Base-by-base conservation (phyloP, 129 eudicot species). In the Arctium lappa region DNA sequence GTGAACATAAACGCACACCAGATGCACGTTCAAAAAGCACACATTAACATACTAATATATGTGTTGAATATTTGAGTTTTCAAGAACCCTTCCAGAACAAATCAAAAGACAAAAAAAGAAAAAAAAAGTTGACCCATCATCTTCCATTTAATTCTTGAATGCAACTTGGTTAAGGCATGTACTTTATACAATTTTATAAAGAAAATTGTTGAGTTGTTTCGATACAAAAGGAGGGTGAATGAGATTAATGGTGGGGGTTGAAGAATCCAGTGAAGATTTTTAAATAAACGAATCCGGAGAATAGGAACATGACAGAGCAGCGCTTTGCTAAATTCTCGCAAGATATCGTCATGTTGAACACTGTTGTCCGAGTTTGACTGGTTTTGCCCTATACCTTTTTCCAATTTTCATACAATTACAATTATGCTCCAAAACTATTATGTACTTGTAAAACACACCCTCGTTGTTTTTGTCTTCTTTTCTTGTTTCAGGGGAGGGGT, bases 1-100 rank as follows among this genome's bases (percentile, higher is more conserved):
- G 85, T 85, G 88, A 85, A 85, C 77, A 50, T 73, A 72, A 75
- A 66, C 85, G 44, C 76, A 82, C 81, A 82, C 63, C 5, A 46
- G 81, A 33, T 82, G 81, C 86, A 81, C 76, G 71, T 76, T 82
- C 70, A 69, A 76, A 68, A 46, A 50, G 86, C 27, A 36, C 72
- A 81, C 74, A 48, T 74, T 37, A 37, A 72, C 30, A 72, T 53
- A 73, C 4, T 72, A 34, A 37, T 71, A 50, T 53, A 4, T 53
- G 3, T 39, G 46, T 74, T 81, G 79, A 74, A 56, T 81, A 73
- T 53, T 62, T 38, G 62, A 73, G 29, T 60, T 68, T 46, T 32
- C 27, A 53, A 53, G 80, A 82, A 82, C 74, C 80, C 85, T 82
- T 75, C 85, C 50, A 82, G 84, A 81, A 81, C 77, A 72, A 72